Conservation (phyloP, 2,329 filamentous ascomycete genomes). For the Exophiala mesophila region DNA sequence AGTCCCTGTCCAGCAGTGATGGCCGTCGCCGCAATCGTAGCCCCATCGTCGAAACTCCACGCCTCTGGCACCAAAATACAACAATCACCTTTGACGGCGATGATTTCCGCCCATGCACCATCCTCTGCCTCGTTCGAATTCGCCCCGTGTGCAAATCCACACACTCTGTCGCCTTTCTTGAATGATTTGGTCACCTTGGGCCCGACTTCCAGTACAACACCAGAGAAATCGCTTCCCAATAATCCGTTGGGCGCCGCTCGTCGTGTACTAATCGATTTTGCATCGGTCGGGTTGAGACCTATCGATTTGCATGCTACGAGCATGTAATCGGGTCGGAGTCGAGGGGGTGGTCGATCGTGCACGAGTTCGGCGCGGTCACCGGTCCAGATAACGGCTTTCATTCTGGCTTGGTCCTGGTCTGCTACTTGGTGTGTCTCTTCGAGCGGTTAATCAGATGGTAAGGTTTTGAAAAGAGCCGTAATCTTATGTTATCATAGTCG, state of each 20-base stretch:
- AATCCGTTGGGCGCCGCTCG: conserved; percentile 34
- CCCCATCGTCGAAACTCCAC: conserved; percentile 48
- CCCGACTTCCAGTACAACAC: conserved; percentile 49
- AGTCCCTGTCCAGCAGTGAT: conserved; percentile 46
- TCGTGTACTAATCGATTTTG: conserved; percentile 42
- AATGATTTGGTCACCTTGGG: conserved; percentile 42
- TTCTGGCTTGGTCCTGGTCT: conserved; percentile 5
- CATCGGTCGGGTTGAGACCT: conserved; percentile 54
- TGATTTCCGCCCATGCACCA: conserved; percentile 52
- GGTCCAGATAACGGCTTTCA: conserved; percentile 36
- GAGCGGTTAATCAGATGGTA: too few species aligned
- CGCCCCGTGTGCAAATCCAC: conserved; percentile 47
- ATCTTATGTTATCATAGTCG: too few species aligned
- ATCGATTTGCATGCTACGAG: conserved; percentile 48
- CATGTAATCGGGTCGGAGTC: conserved; percentile 38
- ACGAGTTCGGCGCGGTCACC: conserved; percentile 23
- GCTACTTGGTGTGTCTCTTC: too few species aligned
- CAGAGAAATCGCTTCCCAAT: conserved; percentile 50
- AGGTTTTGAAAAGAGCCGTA: too few species aligned
- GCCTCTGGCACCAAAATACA: conserved; percentile 44
- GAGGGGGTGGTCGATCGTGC: conserved; percentile 23
- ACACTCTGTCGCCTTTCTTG: conserved; percentile 50
- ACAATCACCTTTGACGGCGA: conserved; percentile 49
- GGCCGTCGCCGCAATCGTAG: conserved; percentile 49
- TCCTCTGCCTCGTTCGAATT: conserved; percentile 37